A percentile compares a stretch with the other conserved stretches of the same genome.
These are phyloP conservation scores for Vachellia collinsii DNA, from an alignment of 306 rosid species.

Conservation along the genomic window DNA sequence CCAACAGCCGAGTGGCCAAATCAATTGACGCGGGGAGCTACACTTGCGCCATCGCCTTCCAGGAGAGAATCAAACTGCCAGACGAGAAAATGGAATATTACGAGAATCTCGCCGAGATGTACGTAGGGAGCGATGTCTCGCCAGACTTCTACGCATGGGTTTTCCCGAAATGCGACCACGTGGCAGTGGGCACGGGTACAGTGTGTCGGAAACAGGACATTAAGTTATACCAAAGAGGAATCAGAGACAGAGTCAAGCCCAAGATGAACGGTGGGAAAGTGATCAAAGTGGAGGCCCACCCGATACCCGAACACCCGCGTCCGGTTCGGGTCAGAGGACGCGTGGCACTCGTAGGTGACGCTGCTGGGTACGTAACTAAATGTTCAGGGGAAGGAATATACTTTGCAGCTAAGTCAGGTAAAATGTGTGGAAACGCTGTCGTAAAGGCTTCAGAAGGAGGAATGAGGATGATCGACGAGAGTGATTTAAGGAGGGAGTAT, in stretches of 20 bases:
- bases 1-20: conserved; percentile 83
- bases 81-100: conserved; percentile 82
- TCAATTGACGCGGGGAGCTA: conserved; percentile 75
- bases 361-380: conserved; percentile 86
- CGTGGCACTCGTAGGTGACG: conserved; percentile 88
- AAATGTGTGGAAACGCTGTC: conserved; percentile 73
- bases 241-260: conserved; percentile 55
- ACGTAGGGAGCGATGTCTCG: conserved; percentile 81
- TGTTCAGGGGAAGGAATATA: conserved; percentile 93
- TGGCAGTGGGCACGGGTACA: conserved; percentile 96
- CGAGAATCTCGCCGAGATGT: conserved; percentile 82
- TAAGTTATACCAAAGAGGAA: conserved; percentile 64
- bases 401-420: conserved; percentile 82
- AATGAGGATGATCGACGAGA: conserved; percentile 57
- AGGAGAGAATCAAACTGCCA: conserved; percentile 75
- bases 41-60: conserved; percentile 84
- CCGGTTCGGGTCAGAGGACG: conserved; percentile 67
- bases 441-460: conserved; percentile 83
- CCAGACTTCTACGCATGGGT: conserved; percentile 98
- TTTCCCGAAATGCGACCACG: conserved; percentile 91
- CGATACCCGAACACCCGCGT: conserved; percentile 88
- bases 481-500: conserved; percentile 82
- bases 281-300: conserved; percentile 89
- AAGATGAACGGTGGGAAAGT: conserved; percentile 79
- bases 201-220: conserved; percentile 66